Percentiles rank a stretch among this genome's conserved stretches.
phyloP scores from a whole-genome alignment of 495 filamentous ascomycete genomes.

The Trichocladium uniseriatum region DNA sequence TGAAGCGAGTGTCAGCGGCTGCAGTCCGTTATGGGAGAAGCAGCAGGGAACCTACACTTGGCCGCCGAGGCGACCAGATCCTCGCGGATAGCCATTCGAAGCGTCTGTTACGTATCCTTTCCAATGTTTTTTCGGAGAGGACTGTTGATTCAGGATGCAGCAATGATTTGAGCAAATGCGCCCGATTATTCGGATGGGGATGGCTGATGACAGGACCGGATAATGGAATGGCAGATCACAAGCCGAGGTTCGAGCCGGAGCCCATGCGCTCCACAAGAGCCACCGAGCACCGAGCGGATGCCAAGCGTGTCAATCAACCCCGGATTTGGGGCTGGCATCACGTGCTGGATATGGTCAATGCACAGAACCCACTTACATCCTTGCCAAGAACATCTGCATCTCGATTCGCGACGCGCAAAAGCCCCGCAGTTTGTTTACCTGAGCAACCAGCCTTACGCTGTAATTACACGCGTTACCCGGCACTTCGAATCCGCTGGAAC shows the following conservation, averaged over 20 bases:
- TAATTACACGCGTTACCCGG: conserved; percentile 2
- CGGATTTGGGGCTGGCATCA: conserved; percentile 7
- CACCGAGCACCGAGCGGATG: too few relatives aligned
- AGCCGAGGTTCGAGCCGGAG: conserved; percentile 15
- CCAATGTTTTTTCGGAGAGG: not conserved
- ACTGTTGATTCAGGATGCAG: not conserved
- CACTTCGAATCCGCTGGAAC: not conserved
- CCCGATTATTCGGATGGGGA: conserved; percentile 5
- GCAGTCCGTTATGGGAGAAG: conserved; percentile 22
- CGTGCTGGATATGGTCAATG: conserved; percentile 1
- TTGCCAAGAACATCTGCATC: too few relatives aligned
- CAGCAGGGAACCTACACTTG: conserved; percentile 43
- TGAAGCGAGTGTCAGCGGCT: conserved; percentile 29
- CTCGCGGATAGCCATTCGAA: conserved; percentile 68
- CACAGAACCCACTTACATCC: not conserved
- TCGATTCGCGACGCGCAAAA: too few relatives aligned
- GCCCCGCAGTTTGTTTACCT: conserved; percentile 24
- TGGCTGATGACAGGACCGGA: not conserved
- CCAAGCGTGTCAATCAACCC: conserved; percentile 1
- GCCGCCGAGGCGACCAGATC: conserved; percentile 73
- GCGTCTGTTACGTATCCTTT: not conserved
- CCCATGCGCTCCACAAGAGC: not conserved
- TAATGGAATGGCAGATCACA: conserved; percentile 14
- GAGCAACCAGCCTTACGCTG: conserved; percentile 9
- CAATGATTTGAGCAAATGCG: not conserved